Base-by-base conservation (phyloP, 371 early-diverging fungal species). In the Mucor plumbeus region DNA sequence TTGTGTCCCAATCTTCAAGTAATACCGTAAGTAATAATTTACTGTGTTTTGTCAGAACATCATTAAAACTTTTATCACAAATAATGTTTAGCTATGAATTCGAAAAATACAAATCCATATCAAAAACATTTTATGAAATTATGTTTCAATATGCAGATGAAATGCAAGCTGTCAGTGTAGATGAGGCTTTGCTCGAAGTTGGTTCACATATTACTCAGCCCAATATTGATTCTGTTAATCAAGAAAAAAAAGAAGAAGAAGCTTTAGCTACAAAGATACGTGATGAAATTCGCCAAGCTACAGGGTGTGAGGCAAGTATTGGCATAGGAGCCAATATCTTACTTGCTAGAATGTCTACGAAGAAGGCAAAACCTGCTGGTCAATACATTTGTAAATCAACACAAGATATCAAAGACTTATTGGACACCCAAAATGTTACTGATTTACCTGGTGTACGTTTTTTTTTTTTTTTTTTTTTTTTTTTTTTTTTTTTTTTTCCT, bases 311-410 rank as follows among this genome's bases (percentile, higher is more conserved):
- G 40, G 91, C 85, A 0, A 90, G 91, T 73, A 78, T 95, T 13
- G 97, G 95, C 1, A 87, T 93, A 15, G 90, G 91, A 0, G 72
- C 84, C 9, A 94, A 88, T 60, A 88, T 92, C 60, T 77, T 95
- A 7, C 47, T 94, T n/a, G 94, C 95, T 34, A 75, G 83, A 59
- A 69, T 95, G 35, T 91, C 96, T 0, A 95, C 95, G 2, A 84
- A 82, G 55, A 79, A 78, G 56, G 97, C 97, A 9, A 96, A 96
- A 68, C 96, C 97, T 0, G 75, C 93, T 64, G 92, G 92, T 6
- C 85, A 85, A 14, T 86, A 56, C 66, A 67, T 70, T 43, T 72
- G 90, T 54, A 67, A 65, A 61, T 50, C 64, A 60, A 73, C 71
- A 40, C 71, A 73, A 14, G 64, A 81, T 68, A 40, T 63, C 40